Conservation (phyloP, 2,329 filamentous ascomycete genomes). For the Neurospora crassa region DNA sequence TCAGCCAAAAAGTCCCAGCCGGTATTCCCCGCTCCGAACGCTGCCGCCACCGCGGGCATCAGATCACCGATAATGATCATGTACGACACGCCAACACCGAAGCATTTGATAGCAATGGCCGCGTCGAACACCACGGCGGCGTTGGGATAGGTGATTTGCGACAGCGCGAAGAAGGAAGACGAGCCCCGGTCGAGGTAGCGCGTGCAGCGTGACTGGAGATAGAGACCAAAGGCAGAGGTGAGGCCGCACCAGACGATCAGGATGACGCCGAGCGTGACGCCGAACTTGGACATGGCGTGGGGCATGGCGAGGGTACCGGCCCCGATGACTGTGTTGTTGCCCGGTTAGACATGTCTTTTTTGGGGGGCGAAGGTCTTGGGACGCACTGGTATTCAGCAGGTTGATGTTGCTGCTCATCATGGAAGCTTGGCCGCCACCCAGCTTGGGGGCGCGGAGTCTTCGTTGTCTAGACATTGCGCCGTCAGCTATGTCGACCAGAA, state of each 20-base stretch:
- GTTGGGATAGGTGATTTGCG: slow-evolving; percentile 93
- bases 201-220: slow-evolving; percentile 87
- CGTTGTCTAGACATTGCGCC: slow-evolving; percentile 34
- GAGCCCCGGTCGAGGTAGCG: slow-evolving; percentile 84
- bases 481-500: background rate
- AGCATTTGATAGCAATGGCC: slow-evolving; percentile 95
- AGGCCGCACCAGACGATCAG: slow-evolving; percentile 88
- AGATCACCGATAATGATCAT: slow-evolving; percentile 97
- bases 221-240: slow-evolving; percentile 85
- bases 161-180: slow-evolving; percentile 92
- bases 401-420: slow-evolving; percentile 92
- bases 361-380: background rate
- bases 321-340: slow-evolving; percentile 59
- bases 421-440: slow-evolving; percentile 71
- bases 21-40: slow-evolving; percentile 58
- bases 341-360: slow-evolving; percentile 10
- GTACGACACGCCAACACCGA: slow-evolving; percentile 94
- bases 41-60: slow-evolving; percentile 87
- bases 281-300: slow-evolving; percentile 91
- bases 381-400: slow-evolving; percentile 84
- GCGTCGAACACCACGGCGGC: slow-evolving; percentile 91
- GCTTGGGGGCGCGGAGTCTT: slow-evolving; percentile 56
- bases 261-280: slow-evolving; percentile 72
- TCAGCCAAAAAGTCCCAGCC: slow-evolving; percentile 70
- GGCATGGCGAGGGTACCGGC: slow-evolving; percentile 93